Base-by-base conservation (phyloP, 2,329 filamentous ascomycete species). In the Hypoxylon sp. region DNA sequence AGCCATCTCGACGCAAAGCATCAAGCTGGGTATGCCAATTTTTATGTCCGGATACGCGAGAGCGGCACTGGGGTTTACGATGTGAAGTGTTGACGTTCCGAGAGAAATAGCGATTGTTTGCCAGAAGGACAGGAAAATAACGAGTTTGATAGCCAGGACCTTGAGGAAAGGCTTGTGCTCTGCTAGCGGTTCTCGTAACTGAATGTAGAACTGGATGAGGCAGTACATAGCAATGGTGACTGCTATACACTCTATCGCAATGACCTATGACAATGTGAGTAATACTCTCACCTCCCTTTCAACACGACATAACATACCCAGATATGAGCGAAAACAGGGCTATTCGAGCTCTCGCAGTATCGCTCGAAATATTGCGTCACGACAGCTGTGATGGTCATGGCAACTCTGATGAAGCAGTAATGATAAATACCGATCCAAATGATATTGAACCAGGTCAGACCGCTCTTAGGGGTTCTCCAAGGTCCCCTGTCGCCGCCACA, bases 91-190 rank as follows among this genome's bases (percentile, higher is more conserved):
- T 0, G 87, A 87, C 0, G 83, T 85, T 66, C 79, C 83, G 34
- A 86, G 71, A 4, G 82, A 84, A 66, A 86, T 84, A 68, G 82
- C 78, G 3, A 82, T 80, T 2, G 77, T 84, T 79, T 97, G 93
- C 93, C 93, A 97, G 78, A 96, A 96, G 34, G 90, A 94, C 71
- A 97, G 85, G 82, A 97, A 97, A 74, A 97, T 93, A 74, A 96
- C 93, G 27, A 96, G 85, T 79, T 97, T 97, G 80, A 97, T 96
- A 74, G 92, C 91, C 19, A 93, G 76, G 25, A 97, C 89, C 78
- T 97, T 97, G 69, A 95, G 79, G 70, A 95, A 91, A 0, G 93
- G 91, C 16, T 81, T 84, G 75, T 96, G 87, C 57, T 90, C 85
- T 6, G 85, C 83, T 25, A 97, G 84, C 63, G 92, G 87, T 0